Conservation (phyloP, 768 basidiomycete genomes). For the Fistulinella prunicolor region DNA sequence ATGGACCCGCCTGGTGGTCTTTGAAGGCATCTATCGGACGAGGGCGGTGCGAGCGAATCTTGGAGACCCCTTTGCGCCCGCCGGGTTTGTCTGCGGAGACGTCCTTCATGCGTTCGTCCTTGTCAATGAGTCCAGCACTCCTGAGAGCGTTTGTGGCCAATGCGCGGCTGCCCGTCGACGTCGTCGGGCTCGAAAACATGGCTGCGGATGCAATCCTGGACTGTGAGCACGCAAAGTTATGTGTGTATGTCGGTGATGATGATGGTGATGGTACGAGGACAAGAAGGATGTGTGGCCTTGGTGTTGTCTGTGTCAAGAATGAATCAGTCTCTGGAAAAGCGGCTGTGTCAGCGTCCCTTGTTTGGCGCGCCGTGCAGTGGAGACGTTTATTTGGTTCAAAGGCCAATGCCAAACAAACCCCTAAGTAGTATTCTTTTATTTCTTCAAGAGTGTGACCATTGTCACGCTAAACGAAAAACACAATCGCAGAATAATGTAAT, state of each 20-base stretch:
- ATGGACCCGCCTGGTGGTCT: conserved; percentile 43
- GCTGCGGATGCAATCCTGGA: background rate
- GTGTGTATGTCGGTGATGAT: background rate
- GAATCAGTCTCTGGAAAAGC: conserved; percentile 18
- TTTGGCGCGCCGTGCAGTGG: conserved; percentile 11
- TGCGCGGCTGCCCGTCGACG: conserved; percentile 54
- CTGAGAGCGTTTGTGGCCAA: conserved; percentile 63
- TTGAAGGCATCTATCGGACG: conserved; percentile 59
- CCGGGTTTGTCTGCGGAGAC: conserved; percentile 60
- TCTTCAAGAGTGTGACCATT: conserved; percentile 14
- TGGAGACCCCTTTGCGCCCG: conserved; percentile 66
- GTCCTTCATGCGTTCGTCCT: conserved; percentile 75
- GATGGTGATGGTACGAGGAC: conserved; percentile 16
- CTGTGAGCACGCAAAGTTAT: background rate
- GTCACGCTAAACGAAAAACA: conserved; percentile 15
- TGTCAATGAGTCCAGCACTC: conserved; percentile 72
- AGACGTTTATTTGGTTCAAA: conserved; percentile 22
- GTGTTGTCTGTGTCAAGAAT: conserved; percentile 9
- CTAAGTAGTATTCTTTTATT: background rate
- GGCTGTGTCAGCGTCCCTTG: conserved; percentile 24
- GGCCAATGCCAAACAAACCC: conserved; percentile 27
- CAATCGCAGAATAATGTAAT: conserved; percentile 15
- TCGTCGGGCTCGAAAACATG: conserved; percentile 63
- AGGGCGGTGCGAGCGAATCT: conserved; percentile 58
- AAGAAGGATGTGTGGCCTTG: conserved; percentile 12